A percentile compares a stretch with the other conserved stretches of the same genome.
Evolutionary conservation across 1,284 basidiomycete species (phyloP).

Genomic region (Ganoderma multipileum): DNA sequence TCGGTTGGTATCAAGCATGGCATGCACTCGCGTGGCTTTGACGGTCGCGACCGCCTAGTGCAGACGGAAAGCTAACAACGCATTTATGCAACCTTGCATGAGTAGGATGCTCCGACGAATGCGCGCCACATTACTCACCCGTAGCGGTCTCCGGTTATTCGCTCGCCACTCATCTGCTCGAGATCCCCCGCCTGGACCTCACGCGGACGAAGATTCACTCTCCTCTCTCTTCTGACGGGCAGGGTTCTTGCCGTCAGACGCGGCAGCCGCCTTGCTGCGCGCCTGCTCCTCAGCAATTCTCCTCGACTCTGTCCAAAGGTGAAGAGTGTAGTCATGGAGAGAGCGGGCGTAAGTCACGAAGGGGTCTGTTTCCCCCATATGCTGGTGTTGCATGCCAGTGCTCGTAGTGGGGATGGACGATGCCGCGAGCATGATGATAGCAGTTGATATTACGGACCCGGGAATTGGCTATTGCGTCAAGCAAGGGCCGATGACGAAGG

Average conservation of each 20-base stretch:
- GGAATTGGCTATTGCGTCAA: not conserved
- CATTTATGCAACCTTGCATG: not conserved
- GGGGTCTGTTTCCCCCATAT: conserved; percentile 34
- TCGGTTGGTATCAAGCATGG: not conserved
- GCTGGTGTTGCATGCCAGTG: conserved; percentile 16
- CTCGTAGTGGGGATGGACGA: conserved; percentile 11
- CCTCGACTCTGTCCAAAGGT: conserved; percentile 71
- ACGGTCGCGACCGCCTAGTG: not conserved
- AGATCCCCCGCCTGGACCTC: not conserved
- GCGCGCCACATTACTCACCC: not conserved
- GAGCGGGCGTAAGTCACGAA: conserved; percentile 65
- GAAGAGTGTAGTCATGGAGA: conserved; percentile 71
- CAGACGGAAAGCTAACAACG: not conserved
- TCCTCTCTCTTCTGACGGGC: conserved; percentile 21
- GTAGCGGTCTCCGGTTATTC: not conserved
- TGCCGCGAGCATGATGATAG: conserved; percentile 33
- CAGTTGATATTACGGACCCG: too few species aligned
- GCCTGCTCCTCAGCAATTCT: conserved; percentile 62
- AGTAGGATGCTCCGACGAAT: not conserved
- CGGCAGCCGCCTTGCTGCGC: conserved; percentile 35
- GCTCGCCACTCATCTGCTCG: not conserved
- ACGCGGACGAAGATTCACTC: not conserved
- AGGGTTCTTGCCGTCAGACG: conserved; percentile 3
- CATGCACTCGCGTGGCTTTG: not conserved
- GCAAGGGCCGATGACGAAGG: not conserved